Percentiles rank a stretch among this genome's conserved stretches.
Conservation (phyloP, 306 rosid genomes). For the Gastrolobium villosum region DNA sequence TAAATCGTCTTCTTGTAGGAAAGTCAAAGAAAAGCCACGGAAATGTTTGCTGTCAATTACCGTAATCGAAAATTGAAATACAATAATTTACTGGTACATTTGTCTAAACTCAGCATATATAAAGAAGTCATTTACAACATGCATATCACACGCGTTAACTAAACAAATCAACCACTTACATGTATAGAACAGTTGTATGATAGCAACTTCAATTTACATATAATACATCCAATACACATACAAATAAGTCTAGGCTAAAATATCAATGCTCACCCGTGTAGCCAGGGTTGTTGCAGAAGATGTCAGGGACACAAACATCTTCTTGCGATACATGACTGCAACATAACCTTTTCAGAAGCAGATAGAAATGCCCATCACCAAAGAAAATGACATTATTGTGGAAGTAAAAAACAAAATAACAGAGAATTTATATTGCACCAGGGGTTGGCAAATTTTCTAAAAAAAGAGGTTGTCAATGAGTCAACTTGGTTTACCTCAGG, state of each 20-base stretch:
- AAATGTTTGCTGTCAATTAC: slow-evolving; percentile 27
- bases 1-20: slow-evolving; percentile 8
- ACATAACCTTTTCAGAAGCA: slow-evolving; percentile 55
- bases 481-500: slow-evolving; percentile 29
- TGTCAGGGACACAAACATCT: slow-evolving; percentile 61
- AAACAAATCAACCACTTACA: slow-evolving; percentile 21
- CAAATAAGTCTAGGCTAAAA: slow-evolving; percentile 37
- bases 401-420: slow-evolving; percentile 37
- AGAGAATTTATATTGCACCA: slow-evolving; percentile 11
- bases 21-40: slow-evolving; percentile 6
- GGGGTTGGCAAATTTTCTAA: slow-evolving; percentile 14
- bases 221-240: slow-evolving; percentile 13
- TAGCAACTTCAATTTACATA: slow-evolving; percentile 29
- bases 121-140: slow-evolving; percentile 31
- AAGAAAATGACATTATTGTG: slow-evolving; percentile 23
- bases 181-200: slow-evolving; percentile 2
- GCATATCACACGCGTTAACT: slow-evolving; percentile 17
- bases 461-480: slow-evolving; percentile 30
- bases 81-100: slow-evolving; percentile 3
- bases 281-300: slow-evolving; percentile 62
- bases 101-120: slow-evolving; percentile 7
- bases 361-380: slow-evolving; percentile 45
- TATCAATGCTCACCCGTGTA: slow-evolving; percentile 74
- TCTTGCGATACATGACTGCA: slow-evolving; percentile 69
- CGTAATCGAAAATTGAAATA: slow-evolving; percentile 2